Conservation (phyloP, 768 basidiomycete genomes). For the Termitomyces sp. region DNA sequence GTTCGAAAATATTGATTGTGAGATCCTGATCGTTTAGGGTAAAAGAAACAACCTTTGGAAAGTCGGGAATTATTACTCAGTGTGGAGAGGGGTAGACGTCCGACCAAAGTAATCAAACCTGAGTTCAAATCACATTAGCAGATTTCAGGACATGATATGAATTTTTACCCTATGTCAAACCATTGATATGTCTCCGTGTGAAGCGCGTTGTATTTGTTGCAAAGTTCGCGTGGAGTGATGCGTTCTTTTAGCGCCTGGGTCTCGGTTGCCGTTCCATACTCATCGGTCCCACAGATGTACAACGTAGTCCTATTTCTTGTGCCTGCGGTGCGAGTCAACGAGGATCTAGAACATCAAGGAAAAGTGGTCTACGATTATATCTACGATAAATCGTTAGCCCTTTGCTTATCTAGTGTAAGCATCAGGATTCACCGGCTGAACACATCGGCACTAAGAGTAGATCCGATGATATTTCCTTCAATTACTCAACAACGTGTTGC, state of each 20-base stretch:
- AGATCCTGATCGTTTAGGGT: conserved; percentile 51
- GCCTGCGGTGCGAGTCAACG: conserved; percentile 23
- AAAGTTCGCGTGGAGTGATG: conserved; percentile 70
- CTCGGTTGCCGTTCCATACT: conserved; percentile 99
- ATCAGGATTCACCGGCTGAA: conserved; percentile 77
- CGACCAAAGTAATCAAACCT: conserved; percentile 97
- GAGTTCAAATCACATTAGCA: conserved; percentile 1
- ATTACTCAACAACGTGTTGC: conserved; percentile 7
- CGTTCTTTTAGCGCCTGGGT: conserved; percentile 92
- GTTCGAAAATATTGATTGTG: conserved; percentile 84
- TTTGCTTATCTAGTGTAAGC: not conserved
- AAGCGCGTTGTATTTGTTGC: conserved; percentile 85
- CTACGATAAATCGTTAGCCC: conserved; percentile 23
- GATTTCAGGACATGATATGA: not conserved
- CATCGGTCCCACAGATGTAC: conserved; percentile 97
- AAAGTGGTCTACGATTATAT: conserved; percentile 44
- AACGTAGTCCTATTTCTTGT: conserved; percentile 85
- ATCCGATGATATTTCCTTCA: conserved; percentile 86
- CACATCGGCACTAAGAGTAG: conserved; percentile 94
- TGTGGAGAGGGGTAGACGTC: conserved; percentile 86
- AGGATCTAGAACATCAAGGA: not conserved
- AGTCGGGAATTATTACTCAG: conserved; percentile 51
- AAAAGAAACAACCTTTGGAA: not conserved
- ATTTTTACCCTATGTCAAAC: conserved; percentile 86
- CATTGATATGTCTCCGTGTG: conserved; percentile 94